Evolutionary conservation across 352 stramenopile genomes (phyloP), one percentile per base, ranked within the genome.

Genomic region (Phytophthora ramorum): DNA sequence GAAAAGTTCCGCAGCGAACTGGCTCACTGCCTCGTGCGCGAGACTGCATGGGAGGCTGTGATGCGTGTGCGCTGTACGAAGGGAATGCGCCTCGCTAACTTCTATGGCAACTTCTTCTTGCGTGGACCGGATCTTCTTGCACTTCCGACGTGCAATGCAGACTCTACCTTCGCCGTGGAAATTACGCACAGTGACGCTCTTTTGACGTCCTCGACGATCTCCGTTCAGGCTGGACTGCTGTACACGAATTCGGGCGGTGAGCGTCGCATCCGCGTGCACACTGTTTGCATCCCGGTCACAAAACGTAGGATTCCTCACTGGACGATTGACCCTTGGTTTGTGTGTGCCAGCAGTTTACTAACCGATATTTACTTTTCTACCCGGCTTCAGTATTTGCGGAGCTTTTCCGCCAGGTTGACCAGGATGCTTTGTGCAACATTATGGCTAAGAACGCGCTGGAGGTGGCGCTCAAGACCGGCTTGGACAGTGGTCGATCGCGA

Each of bases 21-120:
- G 5, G 71, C 84, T 10, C 93, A 98, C 56, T 92, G 81, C 10
- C 77, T 99, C 30, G 97, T 90, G 13, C 88, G 97, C 38, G 86
- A 97, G 51, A 99, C 96, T 37, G 90, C 83, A 7, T 98, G 93
- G 71, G 98, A 99, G 75, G 92, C 94, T 5, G 97, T 99, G 26
- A 98, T 99, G 88, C 90, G 97, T 58, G 96, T 99, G 65, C 95
- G 98, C 44, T 98, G 92, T 69, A 99, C 97, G 13, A 96, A 98
- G 74, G 97, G 97, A 63, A 98, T 99, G 89, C 91, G 95, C n/a
- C 91, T 99, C 45, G 89, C 87, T 28, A 98, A 98, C 69, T 99
- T 99, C 73, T 98, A 99, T 76, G 98, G 98, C 68, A 99, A 99
- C 72, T 98, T 98, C 66, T 99, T 98, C 72, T 90, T 99, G 71